These are phyloP conservation scores for Oxytropis ochrocephala DNA, from an alignment of 306 rosid genomes.

Conservation along the genomic window DNA sequence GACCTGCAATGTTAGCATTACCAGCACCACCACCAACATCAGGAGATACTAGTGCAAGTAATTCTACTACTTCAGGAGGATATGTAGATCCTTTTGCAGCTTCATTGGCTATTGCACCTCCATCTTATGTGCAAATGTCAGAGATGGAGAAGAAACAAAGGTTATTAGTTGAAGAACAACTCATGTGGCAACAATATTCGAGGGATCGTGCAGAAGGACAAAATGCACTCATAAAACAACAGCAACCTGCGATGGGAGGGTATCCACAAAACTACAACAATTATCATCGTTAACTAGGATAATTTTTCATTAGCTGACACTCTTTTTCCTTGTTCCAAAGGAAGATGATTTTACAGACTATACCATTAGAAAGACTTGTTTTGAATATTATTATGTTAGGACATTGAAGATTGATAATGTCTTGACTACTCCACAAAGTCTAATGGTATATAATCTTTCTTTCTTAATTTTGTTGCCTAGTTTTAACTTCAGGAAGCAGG, in stretches of 20 bases:
- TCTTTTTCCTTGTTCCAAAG: not conserved
- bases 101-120: slow-evolving; percentile 68
- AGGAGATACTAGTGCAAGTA: not conserved
- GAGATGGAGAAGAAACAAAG: slow-evolving; percentile 91
- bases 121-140: slow-evolving; percentile 87
- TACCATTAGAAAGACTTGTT: slow-evolving; percentile 1
- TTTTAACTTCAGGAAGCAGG: not conserved
- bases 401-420: not conserved
- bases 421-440: not conserved
- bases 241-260: slow-evolving; percentile 55
- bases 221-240: slow-evolving; percentile 23
- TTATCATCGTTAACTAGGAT: slow-evolving; percentile 7
- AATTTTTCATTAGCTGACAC: not conserved
- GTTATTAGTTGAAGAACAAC: slow-evolving; percentile 66
- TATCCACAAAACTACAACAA: slow-evolving; percentile 46
- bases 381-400: not conserved
- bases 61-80: not conserved
- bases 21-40: slow-evolving; percentile 67
- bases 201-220: slow-evolving; percentile 70
- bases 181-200: slow-evolving; percentile 81
- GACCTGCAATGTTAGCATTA: slow-evolving; percentile 72
- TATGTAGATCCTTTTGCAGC: slow-evolving; percentile 74
- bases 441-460: not conserved
- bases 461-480: not conserved
- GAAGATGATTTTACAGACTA: not conserved